Evolutionary conservation across 805 yeast genomes (phyloP), one percentile per base, ranked within the genome.

Genomic region (Tetrapisispora phaffii): DNA sequence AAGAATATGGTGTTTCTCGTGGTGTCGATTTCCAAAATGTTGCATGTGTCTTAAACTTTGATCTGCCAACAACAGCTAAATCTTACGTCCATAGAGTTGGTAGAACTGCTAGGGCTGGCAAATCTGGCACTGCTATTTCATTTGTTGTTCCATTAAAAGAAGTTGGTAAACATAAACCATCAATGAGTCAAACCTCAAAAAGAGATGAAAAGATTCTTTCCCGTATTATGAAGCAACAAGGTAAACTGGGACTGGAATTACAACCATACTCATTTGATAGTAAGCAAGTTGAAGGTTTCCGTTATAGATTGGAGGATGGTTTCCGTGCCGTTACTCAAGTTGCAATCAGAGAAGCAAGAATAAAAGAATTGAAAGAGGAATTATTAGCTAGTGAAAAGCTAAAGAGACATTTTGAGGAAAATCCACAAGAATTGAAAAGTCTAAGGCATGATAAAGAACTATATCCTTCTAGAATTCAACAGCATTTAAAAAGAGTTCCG

Each of bases 11-110:
- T 51, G 97, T 89, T 35, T 84, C 96, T 22, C 78, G 98, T 65
- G 98, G 98, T 59, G 94, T 93, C 34, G 98, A 93, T 67, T 93
- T 93, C 72, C 81, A 77, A 56, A 90, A 93, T 57, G 97, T 93
- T 48, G 93, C 97, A 8, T 93, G 97, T 69, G 98, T 93, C 7
- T 70, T 93, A 52, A 93, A 93, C 66, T 93, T 93, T 63, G 98
- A 93, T 62, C 70, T 93, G 55, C 98, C 98, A 34, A 76, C 85
- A 3, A 80, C 94, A 9, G 81, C 97, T 5, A 84, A 82, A 60
- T 78, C 95, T 2, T 93, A 93, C 60, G 81, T 87, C 26, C 98
- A 93, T 65, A 77, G 98, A 61, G 77, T 93, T 32, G 98, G 98
- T 42, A 80, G 98, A 70, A 93, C 98, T 4, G 98, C 98, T 5